A percentile compares a stretch with the other conserved stretches of the same genome.
Conservation (phyloP, 371 early-diverging fungal species). For the Funneliformis caledonium region DNA sequence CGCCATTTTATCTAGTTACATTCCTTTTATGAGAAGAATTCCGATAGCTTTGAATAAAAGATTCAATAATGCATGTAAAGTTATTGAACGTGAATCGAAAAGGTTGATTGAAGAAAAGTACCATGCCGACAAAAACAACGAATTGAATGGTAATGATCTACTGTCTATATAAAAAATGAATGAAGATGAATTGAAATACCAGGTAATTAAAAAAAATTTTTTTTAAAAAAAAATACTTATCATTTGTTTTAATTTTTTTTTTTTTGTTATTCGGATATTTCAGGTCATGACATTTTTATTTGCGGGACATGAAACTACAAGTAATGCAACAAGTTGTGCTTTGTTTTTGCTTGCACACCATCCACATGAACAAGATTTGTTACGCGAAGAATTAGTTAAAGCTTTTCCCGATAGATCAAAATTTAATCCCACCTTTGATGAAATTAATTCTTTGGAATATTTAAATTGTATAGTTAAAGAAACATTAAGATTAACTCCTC, state of each 20-base stretch:
- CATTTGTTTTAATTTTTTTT: not conserved
- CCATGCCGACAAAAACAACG: not conserved
- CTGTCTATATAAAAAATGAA: conserved; percentile 18
- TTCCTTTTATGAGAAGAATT: conserved; percentile 2
- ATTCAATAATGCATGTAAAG: not conserved
- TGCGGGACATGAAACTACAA: conserved; percentile 50
- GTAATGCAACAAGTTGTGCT: conserved; percentile 44
- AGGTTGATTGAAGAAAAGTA: not conserved
- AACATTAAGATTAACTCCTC: conserved; percentile 2
- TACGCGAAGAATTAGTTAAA: conserved; percentile 45
- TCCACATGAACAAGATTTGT: conserved; percentile 43
- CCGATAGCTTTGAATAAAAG: not conserved
- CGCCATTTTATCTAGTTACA: not conserved
- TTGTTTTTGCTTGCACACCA: conserved; percentile 44
- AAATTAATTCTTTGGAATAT: conserved; percentile 27
- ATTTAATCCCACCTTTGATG: conserved; percentile 35
- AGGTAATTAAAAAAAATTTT: not conserved
- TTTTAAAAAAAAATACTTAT: not conserved
- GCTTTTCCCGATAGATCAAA: conserved; percentile 37
- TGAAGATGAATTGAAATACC: not conserved
- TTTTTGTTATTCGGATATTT: not conserved
- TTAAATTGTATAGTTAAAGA: conserved; percentile 16
- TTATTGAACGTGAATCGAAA: not conserved
- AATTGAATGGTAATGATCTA: conserved; percentile 9
- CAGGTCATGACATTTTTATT: conserved; percentile 47